Evolutionary conservation across 257 asterid species (phyloP), one percentile per base, ranked within the genome.

Genomic region (Sherardia arvensis): DNA sequence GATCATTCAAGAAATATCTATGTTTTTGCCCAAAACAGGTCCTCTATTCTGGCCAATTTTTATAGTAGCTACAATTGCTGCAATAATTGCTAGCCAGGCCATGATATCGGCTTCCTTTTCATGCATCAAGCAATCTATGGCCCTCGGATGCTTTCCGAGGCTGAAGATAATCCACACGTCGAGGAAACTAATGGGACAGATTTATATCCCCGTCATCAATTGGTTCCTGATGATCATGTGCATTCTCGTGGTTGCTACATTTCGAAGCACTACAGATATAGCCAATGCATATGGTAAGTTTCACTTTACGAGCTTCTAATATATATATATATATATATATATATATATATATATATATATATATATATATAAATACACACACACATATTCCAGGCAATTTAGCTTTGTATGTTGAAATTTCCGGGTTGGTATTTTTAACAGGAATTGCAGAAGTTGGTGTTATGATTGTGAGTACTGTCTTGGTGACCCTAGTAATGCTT

Each of bases 391-490:
- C 23, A 17, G 25, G 5, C 27, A n/a, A 43, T 15, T 67, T 21
- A n/a, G 66, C 27, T 27, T 38, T 23, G 12, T 3, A 33, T 55
- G 15, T 17, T 4, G 26, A 58, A 30, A 30, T 11, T 14, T 51
- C 40, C 59, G 38, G 49, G 32, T 3, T 25, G 27, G 11, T 22
- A 27, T 34, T 59, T 45, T 55, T 5, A 33, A 34, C 78, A 93
- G 97, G 99, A 73, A 87, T 90, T 59, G 99, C 99, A 55, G 97
- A 90, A 71, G 95, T 93, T n/a, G 96, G 95, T 10, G 99, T 93
- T 30, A 93, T 93, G 99, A 71, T 93, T 0, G 96, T 90, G 12
- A 93, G 91, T 76, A 90, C 99, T 1, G 61, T 82, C 14, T 73
- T 93, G 69, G 96, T 93, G 67, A 93, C 99, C 0, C 85, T 93